A percentile compares a stretch with the other conserved stretches of the same genome.
Conservation (phyloP, 352 stramenopile species). For the Phytophthora fragariaefolia region DNA sequence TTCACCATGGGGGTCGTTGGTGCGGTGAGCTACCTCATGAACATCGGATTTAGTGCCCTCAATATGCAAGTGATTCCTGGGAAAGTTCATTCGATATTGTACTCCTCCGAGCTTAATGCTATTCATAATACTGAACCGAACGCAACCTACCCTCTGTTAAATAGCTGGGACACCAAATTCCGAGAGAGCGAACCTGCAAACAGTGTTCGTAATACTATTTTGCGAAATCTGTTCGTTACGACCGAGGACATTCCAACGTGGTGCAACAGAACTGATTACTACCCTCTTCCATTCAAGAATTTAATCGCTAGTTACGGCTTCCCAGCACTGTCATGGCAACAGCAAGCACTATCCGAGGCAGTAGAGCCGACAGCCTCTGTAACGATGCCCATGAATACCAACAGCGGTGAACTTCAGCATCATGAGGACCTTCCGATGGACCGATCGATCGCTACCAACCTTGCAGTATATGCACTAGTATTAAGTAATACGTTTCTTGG, state of each 20-base stretch:
- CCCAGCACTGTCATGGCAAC: conserved; percentile 5
- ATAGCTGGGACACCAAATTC: background rate
- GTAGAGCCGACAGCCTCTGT: conserved; percentile 1
- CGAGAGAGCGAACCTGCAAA: background rate
- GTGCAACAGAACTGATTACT: background rate
- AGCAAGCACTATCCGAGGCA: background rate
- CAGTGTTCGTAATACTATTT: conserved; percentile 4
- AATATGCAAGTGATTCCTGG: conserved; percentile 19
- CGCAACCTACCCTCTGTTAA: too few species aligned
- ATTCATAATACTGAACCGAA: background rate
- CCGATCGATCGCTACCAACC: background rate
- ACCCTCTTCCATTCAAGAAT: background rate
- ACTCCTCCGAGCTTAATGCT: conserved; percentile 6
- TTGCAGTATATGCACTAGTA: background rate
- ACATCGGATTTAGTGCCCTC: conserved; percentile 22
- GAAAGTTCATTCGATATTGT: conserved; percentile 6
- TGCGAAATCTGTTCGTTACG: conserved; percentile 1
- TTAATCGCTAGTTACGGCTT: conserved; percentile 5
- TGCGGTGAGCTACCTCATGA: conserved; percentile 19
- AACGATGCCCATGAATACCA: conserved; percentile 1
- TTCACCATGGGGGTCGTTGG: conserved; percentile 12
- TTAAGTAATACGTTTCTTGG: conserved; percentile 6
- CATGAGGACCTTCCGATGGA: conserved; percentile 1
- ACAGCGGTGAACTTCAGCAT: background rate
- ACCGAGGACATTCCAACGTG: conserved; percentile 2